Conservation (phyloP, 768 basidiomycete genomes). For the Cystoderma amianthinum region DNA sequence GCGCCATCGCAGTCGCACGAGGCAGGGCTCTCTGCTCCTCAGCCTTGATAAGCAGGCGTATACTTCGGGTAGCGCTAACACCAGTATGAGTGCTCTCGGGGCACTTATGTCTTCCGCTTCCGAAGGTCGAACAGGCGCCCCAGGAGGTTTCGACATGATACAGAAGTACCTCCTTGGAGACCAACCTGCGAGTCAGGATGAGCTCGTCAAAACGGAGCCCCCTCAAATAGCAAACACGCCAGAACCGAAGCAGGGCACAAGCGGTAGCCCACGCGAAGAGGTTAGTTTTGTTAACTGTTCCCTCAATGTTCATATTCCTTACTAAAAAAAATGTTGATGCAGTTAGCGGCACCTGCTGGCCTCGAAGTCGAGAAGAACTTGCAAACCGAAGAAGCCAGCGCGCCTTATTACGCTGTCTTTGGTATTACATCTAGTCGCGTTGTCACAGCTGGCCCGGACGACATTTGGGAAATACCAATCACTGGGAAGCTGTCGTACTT, state of each 20-base stretch:
- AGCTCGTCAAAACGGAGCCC: too few species aligned
- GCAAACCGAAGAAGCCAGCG: conserved; percentile 10
- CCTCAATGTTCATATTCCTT: too few species aligned
- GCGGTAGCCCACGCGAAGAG: too few species aligned
- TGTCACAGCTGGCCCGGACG: conserved; percentile 34
- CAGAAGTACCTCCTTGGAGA: neutral
- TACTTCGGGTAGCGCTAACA: conserved; percentile 1
- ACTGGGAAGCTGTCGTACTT: conserved; percentile 2
- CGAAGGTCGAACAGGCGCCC: conserved; percentile 4
- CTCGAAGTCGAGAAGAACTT: too few species aligned
- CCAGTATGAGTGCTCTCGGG: conserved; percentile 6
- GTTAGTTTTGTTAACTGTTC: too few species aligned
- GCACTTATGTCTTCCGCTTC: neutral
- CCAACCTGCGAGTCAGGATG: neutral
- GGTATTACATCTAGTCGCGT: conserved; percentile 38
- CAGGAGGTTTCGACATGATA: neutral
- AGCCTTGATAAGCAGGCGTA: conserved; percentile 10
- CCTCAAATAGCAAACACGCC: too few species aligned
- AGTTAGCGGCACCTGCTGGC: too few species aligned
- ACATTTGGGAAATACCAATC: conserved; percentile 21
- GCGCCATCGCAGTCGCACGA: conserved; percentile 14
- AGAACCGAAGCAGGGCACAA: too few species aligned
- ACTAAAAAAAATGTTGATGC: too few species aligned
- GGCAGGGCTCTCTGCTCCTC: neutral
- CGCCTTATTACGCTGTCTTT: conserved; percentile 53